phyloP scores from a whole-genome alignment of 2,329 filamentous ascomycete genomes.

The Colletotrichum sojae region DNA sequence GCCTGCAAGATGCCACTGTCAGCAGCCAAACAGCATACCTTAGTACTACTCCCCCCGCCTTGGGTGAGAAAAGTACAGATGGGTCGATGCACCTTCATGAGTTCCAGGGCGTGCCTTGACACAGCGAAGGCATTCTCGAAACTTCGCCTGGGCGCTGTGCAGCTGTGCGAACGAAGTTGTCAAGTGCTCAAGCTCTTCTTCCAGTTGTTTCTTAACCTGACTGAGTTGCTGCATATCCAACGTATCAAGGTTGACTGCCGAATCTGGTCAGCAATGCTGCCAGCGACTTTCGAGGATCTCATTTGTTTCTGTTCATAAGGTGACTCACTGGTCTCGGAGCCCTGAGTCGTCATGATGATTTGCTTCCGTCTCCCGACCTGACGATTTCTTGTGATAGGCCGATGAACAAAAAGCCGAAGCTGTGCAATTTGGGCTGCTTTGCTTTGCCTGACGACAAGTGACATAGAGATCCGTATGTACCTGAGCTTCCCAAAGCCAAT shows the following conservation, averaged over 20 bases:
- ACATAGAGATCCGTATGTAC: too few species aligned
- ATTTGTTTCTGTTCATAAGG: not conserved
- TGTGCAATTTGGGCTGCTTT: too few species aligned
- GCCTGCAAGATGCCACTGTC: conserved; percentile 12
- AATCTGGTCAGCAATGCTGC: conserved; percentile 8
- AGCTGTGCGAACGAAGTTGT: conserved; percentile 92
- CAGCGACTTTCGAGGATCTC: not conserved
- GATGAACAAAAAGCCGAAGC: too few species aligned
- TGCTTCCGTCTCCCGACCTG: not conserved
- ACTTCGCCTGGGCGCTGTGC: conserved; percentile 90
- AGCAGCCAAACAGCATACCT: not conserved
- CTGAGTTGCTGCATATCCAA: conserved; percentile 89
- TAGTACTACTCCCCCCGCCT: too few species aligned
- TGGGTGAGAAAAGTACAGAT: not conserved
- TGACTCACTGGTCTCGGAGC: conserved; percentile 36
- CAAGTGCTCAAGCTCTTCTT: conserved; percentile 95
- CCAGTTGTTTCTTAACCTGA: conserved; percentile 94
- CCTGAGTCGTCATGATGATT: conserved; percentile 35
- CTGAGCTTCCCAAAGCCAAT: too few species aligned
- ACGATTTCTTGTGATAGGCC: too few species aligned
- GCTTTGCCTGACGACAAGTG: too few species aligned
- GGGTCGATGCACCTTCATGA: conserved; percentile 48
- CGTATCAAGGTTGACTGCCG: conserved; percentile 75
- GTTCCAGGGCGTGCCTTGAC: conserved; percentile 67
- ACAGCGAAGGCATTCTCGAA: conserved; percentile 88